These are phyloP conservation scores for Capillidium heterosporum DNA, from an alignment of 371 early-diverging fungal species.

Conservation along the genomic window DNA sequence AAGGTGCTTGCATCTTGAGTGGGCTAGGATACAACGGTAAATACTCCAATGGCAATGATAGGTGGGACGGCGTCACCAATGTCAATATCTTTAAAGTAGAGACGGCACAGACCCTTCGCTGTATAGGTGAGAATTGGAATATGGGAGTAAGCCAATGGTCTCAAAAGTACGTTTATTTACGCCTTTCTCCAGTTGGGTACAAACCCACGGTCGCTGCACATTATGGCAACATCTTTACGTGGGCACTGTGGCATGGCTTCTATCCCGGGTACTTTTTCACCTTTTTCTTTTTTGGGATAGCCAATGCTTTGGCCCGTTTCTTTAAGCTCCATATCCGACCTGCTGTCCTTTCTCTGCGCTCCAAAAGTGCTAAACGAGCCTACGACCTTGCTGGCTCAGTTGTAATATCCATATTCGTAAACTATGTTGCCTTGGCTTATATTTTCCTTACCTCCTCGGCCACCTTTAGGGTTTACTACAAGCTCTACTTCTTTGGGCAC, in stretches of 20 bases:
- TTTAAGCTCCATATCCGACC: slow-evolving; percentile 54
- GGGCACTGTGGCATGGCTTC: slow-evolving; percentile 92
- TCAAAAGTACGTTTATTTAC: slow-evolving; percentile 56
- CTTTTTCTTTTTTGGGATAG: slow-evolving; percentile 7
- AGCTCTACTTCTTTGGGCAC: neutral
- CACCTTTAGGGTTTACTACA: too few relatives aligned
- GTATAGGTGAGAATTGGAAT: slow-evolving; percentile 68
- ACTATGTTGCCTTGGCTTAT: slow-evolving; percentile 52
- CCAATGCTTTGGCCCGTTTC: slow-evolving; percentile 3
- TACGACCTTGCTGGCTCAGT: slow-evolving; percentile 50
- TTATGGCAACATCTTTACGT: slow-evolving; percentile 47
- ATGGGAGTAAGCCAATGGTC: slow-evolving; percentile 76
- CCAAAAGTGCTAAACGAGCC: slow-evolving; percentile 12
- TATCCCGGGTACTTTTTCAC: slow-evolving; percentile 69
- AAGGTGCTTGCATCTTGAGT: slow-evolving; percentile 64
- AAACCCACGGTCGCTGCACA: slow-evolving; percentile 32
- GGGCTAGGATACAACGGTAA: slow-evolving; percentile 73
- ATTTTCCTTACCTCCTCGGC: slow-evolving; percentile 21
- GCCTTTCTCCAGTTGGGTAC: slow-evolving; percentile 31
- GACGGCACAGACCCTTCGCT: slow-evolving; percentile 44
- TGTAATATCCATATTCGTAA: slow-evolving; percentile 36
- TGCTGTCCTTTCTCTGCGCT: slow-evolving; percentile 22
- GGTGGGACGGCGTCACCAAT: slow-evolving; percentile 42
- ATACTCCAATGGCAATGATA: slow-evolving; percentile 22
- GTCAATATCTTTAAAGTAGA: slow-evolving; percentile 50